Conservation (phyloP, 345 rosid species). For the Brassica napus region DNA sequence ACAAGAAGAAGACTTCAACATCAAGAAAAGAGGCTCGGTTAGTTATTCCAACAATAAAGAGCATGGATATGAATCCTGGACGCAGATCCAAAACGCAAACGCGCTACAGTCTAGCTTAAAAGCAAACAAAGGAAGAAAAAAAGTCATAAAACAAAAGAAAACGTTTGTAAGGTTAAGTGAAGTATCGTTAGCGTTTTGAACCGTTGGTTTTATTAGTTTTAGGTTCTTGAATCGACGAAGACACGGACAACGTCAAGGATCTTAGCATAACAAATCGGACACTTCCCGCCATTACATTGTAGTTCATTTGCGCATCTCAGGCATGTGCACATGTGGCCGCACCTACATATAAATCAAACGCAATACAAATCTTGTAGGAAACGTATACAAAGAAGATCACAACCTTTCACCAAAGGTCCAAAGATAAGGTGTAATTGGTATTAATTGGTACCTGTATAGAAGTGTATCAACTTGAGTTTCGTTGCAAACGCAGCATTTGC, state of each 20-base stretch:
- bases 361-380: neutral
- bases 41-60: constrained; percentile 13
- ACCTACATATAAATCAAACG: constrained; percentile 45
- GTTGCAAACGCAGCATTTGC: constrained; percentile 71
- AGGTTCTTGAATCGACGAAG: constrained; percentile 45
- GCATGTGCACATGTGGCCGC: constrained; percentile 93
- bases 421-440: neutral
- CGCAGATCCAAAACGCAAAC: constrained; percentile 28
- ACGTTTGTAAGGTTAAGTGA: neutral
- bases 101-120: constrained; percentile 5
- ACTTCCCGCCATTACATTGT: constrained; percentile 62
- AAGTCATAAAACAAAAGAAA: neutral
- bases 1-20: constrained; percentile 27
- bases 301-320: constrained; percentile 70
- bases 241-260: constrained; percentile 77
- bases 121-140: constrained; percentile 7
- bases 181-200: constrained; percentile 10
- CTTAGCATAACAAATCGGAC: constrained; percentile 76
- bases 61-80: constrained; percentile 15
- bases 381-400: neutral
- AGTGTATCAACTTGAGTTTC: constrained; percentile 72
- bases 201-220: neutral
- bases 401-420: neutral
- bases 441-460: constrained; percentile 43
- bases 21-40: constrained; percentile 3